Percentiles rank a stretch among this genome's conserved stretches.
Conservation (phyloP, 345 rosid species). For the Lumnitzera racemosa region DNA sequence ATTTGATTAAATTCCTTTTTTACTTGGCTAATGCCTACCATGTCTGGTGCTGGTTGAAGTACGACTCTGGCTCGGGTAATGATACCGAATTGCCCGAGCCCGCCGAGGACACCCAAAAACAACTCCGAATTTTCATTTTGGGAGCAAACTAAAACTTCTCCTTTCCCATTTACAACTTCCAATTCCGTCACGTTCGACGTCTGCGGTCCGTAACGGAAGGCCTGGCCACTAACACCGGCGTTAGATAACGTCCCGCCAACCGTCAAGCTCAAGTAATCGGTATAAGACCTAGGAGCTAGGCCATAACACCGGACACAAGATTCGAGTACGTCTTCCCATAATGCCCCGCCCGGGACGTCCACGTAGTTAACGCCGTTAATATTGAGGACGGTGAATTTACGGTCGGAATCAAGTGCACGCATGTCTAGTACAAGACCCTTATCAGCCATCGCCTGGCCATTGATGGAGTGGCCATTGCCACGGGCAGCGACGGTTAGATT, state of each 20-base stretch:
- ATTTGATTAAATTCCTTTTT: too few species aligned
- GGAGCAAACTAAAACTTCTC: conserved; percentile 54
- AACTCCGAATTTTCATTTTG: conserved; percentile 46
- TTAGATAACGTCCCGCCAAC: conserved; percentile 94
- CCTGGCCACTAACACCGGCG: conserved; percentile 94
- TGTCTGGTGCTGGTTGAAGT: conserved; percentile 73
- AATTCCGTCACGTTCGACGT: conserved; percentile 77
- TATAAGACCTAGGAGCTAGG: conserved; percentile 87
- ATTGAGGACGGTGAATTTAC: conserved; percentile 26
- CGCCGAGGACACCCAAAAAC: conserved; percentile 72
- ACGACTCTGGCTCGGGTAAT: conserved; percentile 70
- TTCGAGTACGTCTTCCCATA: conserved; percentile 81
- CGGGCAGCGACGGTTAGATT: conserved; percentile 85
- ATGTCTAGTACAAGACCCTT: conserved; percentile 78
- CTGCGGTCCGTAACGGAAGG: conserved; percentile 92
- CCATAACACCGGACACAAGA: conserved; percentile 45
- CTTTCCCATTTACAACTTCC: conserved; percentile 84
- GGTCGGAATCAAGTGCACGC: conserved; percentile 43
- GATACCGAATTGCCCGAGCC: conserved; percentile 92
- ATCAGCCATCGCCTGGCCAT: conserved; percentile 94
- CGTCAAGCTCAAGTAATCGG: conserved; percentile 76
- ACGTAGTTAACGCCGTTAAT: conserved; percentile 21
- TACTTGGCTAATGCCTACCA: conserved; percentile 29
- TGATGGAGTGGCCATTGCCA: conserved; percentile 94
- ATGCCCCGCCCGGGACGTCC: conserved; percentile 85